These are phyloP conservation scores for Phyllostachys edulis DNA, from an alignment of 176 grass and related monocot genomes.

Conservation along the genomic window DNA sequence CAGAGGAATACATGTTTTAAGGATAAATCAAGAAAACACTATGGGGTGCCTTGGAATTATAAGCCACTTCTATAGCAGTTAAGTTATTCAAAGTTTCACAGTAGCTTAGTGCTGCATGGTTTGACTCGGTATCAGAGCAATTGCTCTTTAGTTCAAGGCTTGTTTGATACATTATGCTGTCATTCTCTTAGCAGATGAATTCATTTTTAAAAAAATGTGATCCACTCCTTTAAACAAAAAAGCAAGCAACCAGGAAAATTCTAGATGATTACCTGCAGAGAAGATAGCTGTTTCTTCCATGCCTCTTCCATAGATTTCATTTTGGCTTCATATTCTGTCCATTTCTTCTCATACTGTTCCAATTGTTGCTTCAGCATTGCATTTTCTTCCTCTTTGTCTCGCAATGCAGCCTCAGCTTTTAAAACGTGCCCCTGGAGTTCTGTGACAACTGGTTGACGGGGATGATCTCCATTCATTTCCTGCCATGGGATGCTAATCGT, in stretches of 20 bases:
- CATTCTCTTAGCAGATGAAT: constrained; percentile 1
- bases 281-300: constrained; percentile 86
- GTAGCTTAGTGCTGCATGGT: neutral
- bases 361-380: constrained; percentile 64
- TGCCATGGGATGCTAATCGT: constrained; percentile 26
- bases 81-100: neutral
- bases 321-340: constrained; percentile 82
- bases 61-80: constrained; percentile 20
- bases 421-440: constrained; percentile 56
- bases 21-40: constrained; percentile 15
- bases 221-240: neutral
- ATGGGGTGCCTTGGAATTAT: neutral
- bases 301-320: constrained; percentile 91
- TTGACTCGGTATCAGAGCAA: constrained; percentile 7
- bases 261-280: constrained; percentile 70
- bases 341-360: constrained; percentile 85
- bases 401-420: constrained; percentile 62
- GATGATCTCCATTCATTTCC: constrained; percentile 58
- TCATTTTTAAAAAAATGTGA: constrained; percentile 4
- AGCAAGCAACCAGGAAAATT: neutral
- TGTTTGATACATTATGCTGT: constrained; percentile 16
- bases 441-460: constrained; percentile 42
- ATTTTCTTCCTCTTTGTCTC: constrained; percentile 89
- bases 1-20: neutral
- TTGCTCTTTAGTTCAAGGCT: neutral